A percentile compares a stretch with the other conserved stretches of the same genome.
Conservation (phyloP, 2,329 filamentous ascomycete genomes). For the Corniculantispora saksenae region DNA sequence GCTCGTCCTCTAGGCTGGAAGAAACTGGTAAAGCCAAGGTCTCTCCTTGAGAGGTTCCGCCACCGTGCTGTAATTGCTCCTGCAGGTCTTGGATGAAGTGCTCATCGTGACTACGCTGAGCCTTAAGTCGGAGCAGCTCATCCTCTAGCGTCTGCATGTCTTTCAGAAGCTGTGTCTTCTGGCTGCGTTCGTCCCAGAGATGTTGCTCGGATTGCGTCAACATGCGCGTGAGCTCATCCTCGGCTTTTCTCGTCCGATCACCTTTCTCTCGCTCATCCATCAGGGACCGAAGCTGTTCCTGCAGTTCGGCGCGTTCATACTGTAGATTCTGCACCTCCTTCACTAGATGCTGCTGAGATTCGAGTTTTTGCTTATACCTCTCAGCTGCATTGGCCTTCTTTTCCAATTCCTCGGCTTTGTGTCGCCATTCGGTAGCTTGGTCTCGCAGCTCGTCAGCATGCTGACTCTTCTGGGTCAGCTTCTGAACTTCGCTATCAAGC, state of each 20-base stretch:
- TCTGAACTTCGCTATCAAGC: constrained; percentile 56
- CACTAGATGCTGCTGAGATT: constrained; percentile 55
- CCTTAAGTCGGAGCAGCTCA: constrained; percentile 49
- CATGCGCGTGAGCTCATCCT: constrained; percentile 43
- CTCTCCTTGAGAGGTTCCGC: constrained; percentile 25
- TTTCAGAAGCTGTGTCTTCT: constrained; percentile 48
- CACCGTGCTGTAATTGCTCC: constrained; percentile 53
- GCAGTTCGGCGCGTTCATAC: constrained; percentile 55
- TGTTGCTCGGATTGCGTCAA: constrained; percentile 44
- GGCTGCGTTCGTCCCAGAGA: constrained; percentile 45
- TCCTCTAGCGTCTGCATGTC: constrained; percentile 47
- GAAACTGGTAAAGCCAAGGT: constrained; percentile 21
- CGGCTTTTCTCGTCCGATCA: constrained; percentile 37
- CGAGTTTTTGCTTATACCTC: constrained; percentile 63
- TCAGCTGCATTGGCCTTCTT: constrained; percentile 66
- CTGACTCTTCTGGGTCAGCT: constrained; percentile 47
- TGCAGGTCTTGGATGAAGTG: constrained; percentile 59
- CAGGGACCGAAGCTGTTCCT: constrained; percentile 47
- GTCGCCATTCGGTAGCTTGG: constrained; percentile 59
- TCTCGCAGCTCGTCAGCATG: constrained; percentile 57
- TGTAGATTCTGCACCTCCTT: constrained; percentile 57
- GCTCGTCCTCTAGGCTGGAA: constrained; percentile 61
- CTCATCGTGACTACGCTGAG: constrained; percentile 52
- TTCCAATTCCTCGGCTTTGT: constrained; percentile 58
- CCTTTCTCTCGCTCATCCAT: constrained; percentile 36